phyloP scores from a whole-genome alignment of 768 basidiomycete species.

The Trichaptum fuscoviolaceum region DNA sequence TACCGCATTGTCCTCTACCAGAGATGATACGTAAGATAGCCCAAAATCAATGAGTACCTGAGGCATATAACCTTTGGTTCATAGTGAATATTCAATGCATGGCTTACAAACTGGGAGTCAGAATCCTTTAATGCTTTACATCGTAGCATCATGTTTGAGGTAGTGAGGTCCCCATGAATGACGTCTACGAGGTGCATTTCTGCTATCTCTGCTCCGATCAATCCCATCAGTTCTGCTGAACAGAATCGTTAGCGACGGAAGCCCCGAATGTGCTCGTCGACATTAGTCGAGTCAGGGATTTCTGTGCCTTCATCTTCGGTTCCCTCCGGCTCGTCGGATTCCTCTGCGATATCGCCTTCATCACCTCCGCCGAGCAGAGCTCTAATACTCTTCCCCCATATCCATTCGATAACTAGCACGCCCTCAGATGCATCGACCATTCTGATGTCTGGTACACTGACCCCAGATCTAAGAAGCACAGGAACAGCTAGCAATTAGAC shows the following conservation, averaged over 20 bases:
- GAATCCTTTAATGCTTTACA: slow-evolving; percentile 18
- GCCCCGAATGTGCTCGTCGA: slow-evolving; percentile 14
- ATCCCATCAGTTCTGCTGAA: slow-evolving; percentile 65
- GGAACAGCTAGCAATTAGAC: neutral
- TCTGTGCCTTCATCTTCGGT: slow-evolving; percentile 23
- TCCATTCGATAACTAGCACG: slow-evolving; percentile 86
- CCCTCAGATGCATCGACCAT: slow-evolving; percentile 83
- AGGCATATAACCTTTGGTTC: slow-evolving; percentile 12
- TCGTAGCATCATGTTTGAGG: slow-evolving; percentile 96
- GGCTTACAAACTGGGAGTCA: slow-evolving; percentile 14
- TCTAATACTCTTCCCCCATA: slow-evolving; percentile 78
- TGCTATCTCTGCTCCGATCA: slow-evolving; percentile 82
- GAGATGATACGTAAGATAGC: slow-evolving; percentile 72
- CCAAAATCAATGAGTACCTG: slow-evolving; percentile 95
- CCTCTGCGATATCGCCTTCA: slow-evolving; percentile 38
- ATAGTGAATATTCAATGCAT: slow-evolving; percentile 23
- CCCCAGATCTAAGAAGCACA: slow-evolving; percentile 48
- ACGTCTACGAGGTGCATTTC: slow-evolving; percentile 86
- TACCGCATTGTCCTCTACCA: slow-evolving; percentile 93
- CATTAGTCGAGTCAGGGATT: slow-evolving; percentile 17
- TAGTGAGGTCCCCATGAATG: slow-evolving; percentile 95
- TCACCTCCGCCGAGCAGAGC: slow-evolving; percentile 75
- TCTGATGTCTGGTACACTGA: slow-evolving; percentile 82
- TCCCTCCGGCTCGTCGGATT: slow-evolving; percentile 36
- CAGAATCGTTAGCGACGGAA: neutral